Evolutionary conservation across 305 asterid genomes (phyloP).

Genomic region (Andrographis paniculata): DNA sequence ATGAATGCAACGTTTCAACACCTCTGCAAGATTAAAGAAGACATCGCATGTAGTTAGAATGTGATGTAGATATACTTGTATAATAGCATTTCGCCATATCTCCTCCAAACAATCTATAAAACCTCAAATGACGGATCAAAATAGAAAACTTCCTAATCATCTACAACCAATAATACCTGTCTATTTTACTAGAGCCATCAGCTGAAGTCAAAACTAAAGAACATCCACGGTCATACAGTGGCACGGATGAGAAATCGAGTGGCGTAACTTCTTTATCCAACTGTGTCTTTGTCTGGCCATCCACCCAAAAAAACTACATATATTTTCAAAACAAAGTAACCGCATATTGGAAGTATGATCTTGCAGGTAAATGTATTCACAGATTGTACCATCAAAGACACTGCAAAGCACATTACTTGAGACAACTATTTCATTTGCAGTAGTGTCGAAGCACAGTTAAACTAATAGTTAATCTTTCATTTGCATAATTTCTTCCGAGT

Average conservation of each 20-base stretch:
- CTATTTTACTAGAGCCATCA: constrained; percentile 53
- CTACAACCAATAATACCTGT: constrained; percentile 38
- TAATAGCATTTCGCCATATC: no score
- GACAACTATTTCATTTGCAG: no score
- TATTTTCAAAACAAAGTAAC: not conserved
- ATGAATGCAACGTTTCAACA: constrained; percentile 32
- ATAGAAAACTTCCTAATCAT: constrained; percentile 14
- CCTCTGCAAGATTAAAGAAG: constrained; percentile 23
- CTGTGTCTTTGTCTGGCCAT: constrained; percentile 33
- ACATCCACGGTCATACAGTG: constrained; percentile 86
- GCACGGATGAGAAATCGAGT: constrained; percentile 66
- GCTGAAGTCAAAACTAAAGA: constrained; percentile 68
- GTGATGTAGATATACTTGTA: no score
- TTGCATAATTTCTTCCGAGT: no score
- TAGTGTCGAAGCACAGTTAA: no score
- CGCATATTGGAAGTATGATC: not conserved
- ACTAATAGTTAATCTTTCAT: no score
- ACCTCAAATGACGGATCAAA: not conserved
- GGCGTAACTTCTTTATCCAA: constrained; percentile 39
- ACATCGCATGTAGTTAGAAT: constrained; percentile 1
- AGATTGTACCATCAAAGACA: no score
- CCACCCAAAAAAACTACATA: constrained; percentile 79
- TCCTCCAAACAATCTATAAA: not conserved
- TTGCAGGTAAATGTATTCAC: not conserved
- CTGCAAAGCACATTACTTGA: no score